Evolutionary conservation across 768 basidiomycete genomes (phyloP).

Genomic region (Hericium coralloides): DNA sequence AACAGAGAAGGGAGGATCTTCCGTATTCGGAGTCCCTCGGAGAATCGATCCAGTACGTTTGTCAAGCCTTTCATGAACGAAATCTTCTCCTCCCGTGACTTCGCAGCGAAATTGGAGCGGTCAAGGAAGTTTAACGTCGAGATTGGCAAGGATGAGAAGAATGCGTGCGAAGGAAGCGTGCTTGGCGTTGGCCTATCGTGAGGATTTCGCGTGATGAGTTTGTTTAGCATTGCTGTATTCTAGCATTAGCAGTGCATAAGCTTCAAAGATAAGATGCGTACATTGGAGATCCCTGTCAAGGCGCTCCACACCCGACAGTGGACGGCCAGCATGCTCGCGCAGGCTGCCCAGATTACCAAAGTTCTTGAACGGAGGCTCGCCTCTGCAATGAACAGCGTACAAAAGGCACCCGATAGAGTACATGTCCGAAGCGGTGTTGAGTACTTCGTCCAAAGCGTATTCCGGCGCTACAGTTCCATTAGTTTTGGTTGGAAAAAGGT

Average conservation of each 20-base stretch:
- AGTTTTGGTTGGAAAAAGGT: not conserved
- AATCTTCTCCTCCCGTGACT: conserved; percentile 92
- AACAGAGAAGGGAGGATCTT: conserved; percentile 89
- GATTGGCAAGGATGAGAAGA: conserved; percentile 93
- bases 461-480: conserved; percentile 64
- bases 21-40: conserved; percentile 74
- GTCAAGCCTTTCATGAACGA: conserved; percentile 91
- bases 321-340: conserved; percentile 59
- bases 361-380: conserved; percentile 79
- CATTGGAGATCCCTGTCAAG: conserved; percentile 71
- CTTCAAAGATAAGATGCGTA: conserved; percentile 17
- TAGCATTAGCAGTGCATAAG: not conserved
- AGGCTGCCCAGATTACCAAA: conserved; percentile 66
- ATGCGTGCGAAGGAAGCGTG: conserved; percentile 74
- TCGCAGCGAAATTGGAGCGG: conserved; percentile 89
- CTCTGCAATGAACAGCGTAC: conserved; percentile 86
- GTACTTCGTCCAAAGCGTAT: conserved; percentile 83
- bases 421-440: conserved; percentile 86
- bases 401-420: conserved; percentile 88
- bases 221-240: conserved; percentile 59
- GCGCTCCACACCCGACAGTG: conserved; percentile 51
- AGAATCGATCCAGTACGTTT: conserved; percentile 74
- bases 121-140: conserved; percentile 95
- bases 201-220: conserved; percentile 75
- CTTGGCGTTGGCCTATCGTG: conserved; percentile 66